Percentiles rank a stretch among this genome's conserved stretches.
These are phyloP conservation scores for Escovopsis sp. DNA, from an alignment of 2,329 filamentous ascomycete genomes.

Conservation along the genomic window DNA sequence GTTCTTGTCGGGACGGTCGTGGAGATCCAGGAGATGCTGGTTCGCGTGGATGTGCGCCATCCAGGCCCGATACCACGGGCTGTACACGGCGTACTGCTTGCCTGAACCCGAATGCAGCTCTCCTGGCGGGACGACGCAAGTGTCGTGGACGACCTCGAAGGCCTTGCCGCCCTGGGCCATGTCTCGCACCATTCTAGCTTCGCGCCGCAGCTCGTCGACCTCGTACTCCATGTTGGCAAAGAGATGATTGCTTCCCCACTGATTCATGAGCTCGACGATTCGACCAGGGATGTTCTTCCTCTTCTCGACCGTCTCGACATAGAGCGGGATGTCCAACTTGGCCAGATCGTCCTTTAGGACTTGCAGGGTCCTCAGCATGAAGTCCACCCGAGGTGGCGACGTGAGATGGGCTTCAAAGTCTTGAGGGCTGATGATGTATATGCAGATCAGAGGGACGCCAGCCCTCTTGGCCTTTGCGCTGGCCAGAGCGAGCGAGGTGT, in stretches of 20 bases:
- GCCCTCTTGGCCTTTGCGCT: slow-evolving; percentile 48
- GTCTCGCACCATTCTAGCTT: slow-evolving; percentile 48
- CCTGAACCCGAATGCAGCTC: slow-evolving; percentile 50
- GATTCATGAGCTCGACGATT: slow-evolving; percentile 48
- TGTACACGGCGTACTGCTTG: slow-evolving; percentile 72
- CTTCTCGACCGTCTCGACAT: slow-evolving; percentile 56
- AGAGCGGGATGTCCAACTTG: slow-evolving; percentile 61
- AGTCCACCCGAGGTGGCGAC: slow-evolving; percentile 61
- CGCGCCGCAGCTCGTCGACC: slow-evolving; percentile 73
- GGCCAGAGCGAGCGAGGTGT: slow-evolving; percentile 54
- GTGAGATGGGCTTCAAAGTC: slow-evolving; percentile 73
- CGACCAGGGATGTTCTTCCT: slow-evolving; percentile 46
- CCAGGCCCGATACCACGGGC: slow-evolving; percentile 71
- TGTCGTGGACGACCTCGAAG: slow-evolving; percentile 64
- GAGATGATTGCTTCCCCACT: slow-evolving; percentile 62
- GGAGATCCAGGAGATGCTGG: slow-evolving; percentile 48
- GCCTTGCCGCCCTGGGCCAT: slow-evolving; percentile 49
- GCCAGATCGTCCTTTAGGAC: slow-evolving; percentile 52
- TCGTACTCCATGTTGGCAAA: slow-evolving; percentile 85
- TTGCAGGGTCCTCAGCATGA: slow-evolving; percentile 58
- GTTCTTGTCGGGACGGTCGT: slow-evolving; percentile 30
- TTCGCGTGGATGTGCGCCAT: slow-evolving; percentile 56
- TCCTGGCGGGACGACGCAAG: slow-evolving; percentile 68
- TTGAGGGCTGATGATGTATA: slow-evolving; percentile 71
- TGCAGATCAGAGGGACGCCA: slow-evolving; percentile 55